phyloP scores from a whole-genome alignment of 345 rosid species.

The Erodium maritimum region DNA sequence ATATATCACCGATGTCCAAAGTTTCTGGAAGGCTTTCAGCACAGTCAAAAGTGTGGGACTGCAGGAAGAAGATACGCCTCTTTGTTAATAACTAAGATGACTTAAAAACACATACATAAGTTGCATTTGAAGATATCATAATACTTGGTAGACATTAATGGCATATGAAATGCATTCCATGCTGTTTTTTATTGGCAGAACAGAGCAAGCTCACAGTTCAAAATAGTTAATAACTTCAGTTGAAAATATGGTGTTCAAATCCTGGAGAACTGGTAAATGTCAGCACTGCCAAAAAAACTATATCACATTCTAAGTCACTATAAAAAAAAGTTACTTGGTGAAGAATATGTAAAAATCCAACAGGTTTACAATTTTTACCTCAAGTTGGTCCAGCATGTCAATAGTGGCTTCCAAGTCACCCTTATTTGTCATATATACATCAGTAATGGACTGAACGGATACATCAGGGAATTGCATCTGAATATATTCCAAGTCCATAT shows the following conservation, averaged over 20 bases:
- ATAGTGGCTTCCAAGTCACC: conserved; percentile 66
- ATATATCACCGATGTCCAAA: conserved; percentile 76
- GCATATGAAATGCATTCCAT: no score
- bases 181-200: no score
- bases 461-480: conserved; percentile 48
- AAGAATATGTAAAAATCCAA: neutral
- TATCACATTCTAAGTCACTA: no score
- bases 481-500: conserved; percentile 63
- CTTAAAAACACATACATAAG: neutral
- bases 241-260: no score
- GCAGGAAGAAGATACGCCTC: conserved; percentile 8
- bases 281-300: no score
- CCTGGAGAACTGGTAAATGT: no score
- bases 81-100: neutral
- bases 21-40: conserved; percentile 64
- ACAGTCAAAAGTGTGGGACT: conserved; percentile 43
- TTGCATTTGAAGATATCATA: no score
- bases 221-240: no score
- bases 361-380: conserved; percentile 30
- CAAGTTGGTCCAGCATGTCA: conserved; percentile 79
- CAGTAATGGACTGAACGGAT: conserved; percentile 59
- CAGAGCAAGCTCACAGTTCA: no score
- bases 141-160: no score
- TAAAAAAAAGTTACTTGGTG: no score
- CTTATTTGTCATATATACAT: conserved; percentile 58